Conservation (phyloP, 306 rosid species). For the Gynostemma pentaphyllum region DNA sequence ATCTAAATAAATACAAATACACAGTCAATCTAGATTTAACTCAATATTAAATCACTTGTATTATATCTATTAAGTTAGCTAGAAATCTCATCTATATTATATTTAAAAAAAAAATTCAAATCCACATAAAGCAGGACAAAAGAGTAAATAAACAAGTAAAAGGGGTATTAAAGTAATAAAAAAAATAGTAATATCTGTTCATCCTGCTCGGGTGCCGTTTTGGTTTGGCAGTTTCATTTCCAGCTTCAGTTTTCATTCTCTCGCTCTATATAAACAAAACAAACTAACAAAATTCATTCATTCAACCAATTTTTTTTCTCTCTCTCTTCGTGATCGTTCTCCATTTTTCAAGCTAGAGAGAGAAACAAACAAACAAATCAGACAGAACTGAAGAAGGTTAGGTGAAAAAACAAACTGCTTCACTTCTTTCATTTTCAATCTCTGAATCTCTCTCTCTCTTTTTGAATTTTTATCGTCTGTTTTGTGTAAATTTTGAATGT, state of each 20-base stretch:
- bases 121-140: neutral
- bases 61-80: too few species aligned
- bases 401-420: neutral
- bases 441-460: neutral
- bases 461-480: neutral
- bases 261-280: neutral
- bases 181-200: neutral
- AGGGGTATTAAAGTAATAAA: neutral
- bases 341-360: neutral
- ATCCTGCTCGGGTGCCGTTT: neutral
- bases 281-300: neutral
- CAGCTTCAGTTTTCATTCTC: neutral
- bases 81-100: too few species aligned
- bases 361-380: neutral
- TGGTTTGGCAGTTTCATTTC: constrained; percentile 7
- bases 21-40: too few species aligned
- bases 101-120: too few species aligned
- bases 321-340: neutral
- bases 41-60: too few species aligned
- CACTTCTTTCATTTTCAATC: neutral
- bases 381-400: neutral
- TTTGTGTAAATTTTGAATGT: neutral
- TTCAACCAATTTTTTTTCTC: neutral
- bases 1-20: too few species aligned
- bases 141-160: neutral